phyloP scores from a whole-genome alignment of 2,329 filamentous ascomycete genomes.

The Nothomitra cinnamomea region DNA sequence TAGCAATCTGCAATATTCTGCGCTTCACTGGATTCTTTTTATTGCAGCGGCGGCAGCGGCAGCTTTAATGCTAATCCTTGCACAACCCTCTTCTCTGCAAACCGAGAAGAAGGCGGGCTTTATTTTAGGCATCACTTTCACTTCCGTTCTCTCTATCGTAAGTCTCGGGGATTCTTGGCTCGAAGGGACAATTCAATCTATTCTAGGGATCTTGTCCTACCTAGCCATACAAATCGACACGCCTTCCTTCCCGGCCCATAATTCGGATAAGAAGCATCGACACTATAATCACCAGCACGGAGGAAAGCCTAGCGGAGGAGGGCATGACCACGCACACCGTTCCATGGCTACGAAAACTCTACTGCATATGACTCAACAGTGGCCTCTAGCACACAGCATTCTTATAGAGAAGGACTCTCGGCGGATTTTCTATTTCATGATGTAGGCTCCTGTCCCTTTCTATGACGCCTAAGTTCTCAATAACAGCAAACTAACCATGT shows the following conservation, averaged over 20 bases:
- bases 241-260: constrained; percentile 7
- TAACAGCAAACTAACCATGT: neutral
- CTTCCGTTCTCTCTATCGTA: constrained; percentile 11
- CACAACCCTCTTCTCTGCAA: constrained; percentile 24
- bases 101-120: constrained; percentile 20
- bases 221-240: constrained; percentile 26
- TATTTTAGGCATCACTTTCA: constrained; percentile 18
- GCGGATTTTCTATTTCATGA: constrained; percentile 94
- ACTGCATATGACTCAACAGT: constrained; percentile 49
- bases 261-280: constrained; percentile 13
- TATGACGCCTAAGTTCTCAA: constrained; percentile 5
- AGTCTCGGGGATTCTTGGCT: constrained; percentile 14
- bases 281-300: constrained; percentile 6
- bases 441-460: constrained; percentile 33
- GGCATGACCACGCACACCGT: constrained; percentile 19
- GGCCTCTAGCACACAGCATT: constrained; percentile 71
- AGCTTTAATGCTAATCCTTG: constrained; percentile 18
- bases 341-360: constrained; percentile 51
- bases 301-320: neutral
- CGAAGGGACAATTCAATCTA: constrained; percentile 18
- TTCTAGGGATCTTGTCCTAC: constrained; percentile 20
- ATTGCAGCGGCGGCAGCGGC: constrained; percentile 26
- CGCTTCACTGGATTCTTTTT: constrained; percentile 20
- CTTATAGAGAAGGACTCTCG: constrained; percentile 82
- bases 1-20: neutral